A percentile compares a stretch with the other conserved stretches of the same genome.
These are phyloP conservation scores for Apodospora peruviana DNA, from an alignment of 495 filamentous ascomycete genomes.

Conservation along the genomic window DNA sequence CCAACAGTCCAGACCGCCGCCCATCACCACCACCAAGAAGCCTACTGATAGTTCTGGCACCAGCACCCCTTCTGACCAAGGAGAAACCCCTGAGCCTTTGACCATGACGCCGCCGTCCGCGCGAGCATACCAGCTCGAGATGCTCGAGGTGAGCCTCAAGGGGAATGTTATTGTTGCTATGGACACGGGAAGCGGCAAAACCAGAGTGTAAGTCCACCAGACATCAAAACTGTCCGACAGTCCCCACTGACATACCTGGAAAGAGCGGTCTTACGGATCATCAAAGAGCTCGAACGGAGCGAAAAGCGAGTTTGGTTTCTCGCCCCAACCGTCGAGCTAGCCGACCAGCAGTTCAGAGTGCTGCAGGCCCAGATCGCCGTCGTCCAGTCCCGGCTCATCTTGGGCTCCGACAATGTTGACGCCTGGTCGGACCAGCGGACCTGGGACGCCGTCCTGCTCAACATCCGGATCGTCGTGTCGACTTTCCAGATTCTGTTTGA, in stretches of 20 bases:
- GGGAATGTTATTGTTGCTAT: slow-evolving; percentile 85
- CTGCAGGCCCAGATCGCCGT: slow-evolving; percentile 57
- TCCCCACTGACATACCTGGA: neutral
- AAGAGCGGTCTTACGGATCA: slow-evolving; percentile 76
- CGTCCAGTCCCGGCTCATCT: slow-evolving; percentile 58
- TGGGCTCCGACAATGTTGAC: slow-evolving; percentile 63
- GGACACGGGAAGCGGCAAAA: slow-evolving; percentile 93
- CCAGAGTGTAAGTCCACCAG: slow-evolving; percentile 68
- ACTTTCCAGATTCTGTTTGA: slow-evolving; percentile 73
- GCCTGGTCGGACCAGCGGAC: slow-evolving; percentile 65
- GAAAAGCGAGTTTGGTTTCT: slow-evolving; percentile 78
- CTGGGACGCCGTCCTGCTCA: slow-evolving; percentile 68
- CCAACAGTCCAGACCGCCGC: neutral
- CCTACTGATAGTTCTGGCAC: too few relatives aligned
- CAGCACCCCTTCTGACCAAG: slow-evolving; percentile 3
- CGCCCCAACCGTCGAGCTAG: slow-evolving; percentile 70
- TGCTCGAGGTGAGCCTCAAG: slow-evolving; percentile 76
- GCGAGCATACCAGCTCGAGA: slow-evolving; percentile 82
- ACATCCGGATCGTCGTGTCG: slow-evolving; percentile 68
- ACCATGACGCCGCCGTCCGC: slow-evolving; percentile 30
- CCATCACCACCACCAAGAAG: too few relatives aligned
- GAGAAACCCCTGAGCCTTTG: slow-evolving; percentile 7
- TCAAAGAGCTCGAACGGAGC: slow-evolving; percentile 62
- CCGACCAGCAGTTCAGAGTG: slow-evolving; percentile 64
- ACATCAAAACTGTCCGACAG: neutral